These are phyloP conservation scores for Earliella scabrosa DNA, from an alignment of 1,284 basidiomycete genomes.

Conservation along the genomic window DNA sequence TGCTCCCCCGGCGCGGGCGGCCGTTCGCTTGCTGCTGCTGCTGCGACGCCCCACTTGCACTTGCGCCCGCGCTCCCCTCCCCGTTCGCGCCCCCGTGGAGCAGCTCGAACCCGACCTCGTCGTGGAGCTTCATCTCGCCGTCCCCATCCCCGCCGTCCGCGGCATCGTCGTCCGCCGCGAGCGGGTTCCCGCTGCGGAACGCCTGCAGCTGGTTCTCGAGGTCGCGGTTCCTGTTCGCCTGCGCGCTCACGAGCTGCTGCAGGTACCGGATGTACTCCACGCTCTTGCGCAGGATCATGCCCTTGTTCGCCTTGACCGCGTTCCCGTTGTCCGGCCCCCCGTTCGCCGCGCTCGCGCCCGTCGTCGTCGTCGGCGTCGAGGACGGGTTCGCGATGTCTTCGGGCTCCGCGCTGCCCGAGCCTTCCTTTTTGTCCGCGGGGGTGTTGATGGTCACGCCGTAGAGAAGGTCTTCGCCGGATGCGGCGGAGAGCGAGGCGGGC, in stretches of 20 bases:
- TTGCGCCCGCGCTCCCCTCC: not conserved
- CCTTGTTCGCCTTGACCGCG: slow-evolving; percentile 86
- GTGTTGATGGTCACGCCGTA: slow-evolving; percentile 29
- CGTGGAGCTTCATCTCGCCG: slow-evolving; percentile 36
- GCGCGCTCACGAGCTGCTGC: slow-evolving; percentile 81
- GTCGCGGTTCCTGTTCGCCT: slow-evolving; percentile 76
- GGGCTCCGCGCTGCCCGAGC: slow-evolving; percentile 23
- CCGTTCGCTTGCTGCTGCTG: slow-evolving; percentile 4
- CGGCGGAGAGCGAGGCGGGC: slow-evolving; percentile 34
- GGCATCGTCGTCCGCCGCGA: too few species aligned
- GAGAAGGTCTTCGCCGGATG: slow-evolving; percentile 37
- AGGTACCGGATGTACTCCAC: slow-evolving; percentile 89
- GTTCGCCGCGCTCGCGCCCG: slow-evolving; percentile 27
- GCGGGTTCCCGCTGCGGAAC: slow-evolving; percentile 38
- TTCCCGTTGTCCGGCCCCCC: slow-evolving; percentile 25
- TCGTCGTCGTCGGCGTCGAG: slow-evolving; percentile 25
- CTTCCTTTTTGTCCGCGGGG: slow-evolving; percentile 27
- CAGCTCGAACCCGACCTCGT: slow-evolving; percentile 32
- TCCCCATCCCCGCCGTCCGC: slow-evolving; percentile 19
- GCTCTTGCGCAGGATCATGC: slow-evolving; percentile 86
- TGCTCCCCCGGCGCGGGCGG: slow-evolving; percentile 20
- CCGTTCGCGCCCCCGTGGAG: slow-evolving; percentile 12
- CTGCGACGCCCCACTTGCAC: too few species aligned
- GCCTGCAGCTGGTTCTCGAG: slow-evolving; percentile 67
- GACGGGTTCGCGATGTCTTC: slow-evolving; percentile 25